phyloP scores from a whole-genome alignment of 2,329 filamentous ascomycete genomes.

The Epichloe festucae region DNA sequence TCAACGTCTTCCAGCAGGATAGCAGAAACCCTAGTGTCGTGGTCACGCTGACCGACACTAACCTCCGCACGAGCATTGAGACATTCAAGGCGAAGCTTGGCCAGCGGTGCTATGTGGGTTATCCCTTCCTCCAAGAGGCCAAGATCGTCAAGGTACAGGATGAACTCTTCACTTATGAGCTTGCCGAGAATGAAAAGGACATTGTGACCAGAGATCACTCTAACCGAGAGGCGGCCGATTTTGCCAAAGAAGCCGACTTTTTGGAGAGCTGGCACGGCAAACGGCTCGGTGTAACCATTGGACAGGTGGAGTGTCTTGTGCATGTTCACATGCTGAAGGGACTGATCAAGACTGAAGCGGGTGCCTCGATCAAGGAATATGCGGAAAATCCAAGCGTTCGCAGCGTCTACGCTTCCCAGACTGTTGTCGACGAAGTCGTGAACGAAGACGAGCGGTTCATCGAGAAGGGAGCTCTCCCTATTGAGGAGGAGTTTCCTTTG shows the following conservation, averaged over 20 bases:
- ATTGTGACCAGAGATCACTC: slow-evolving; percentile 58
- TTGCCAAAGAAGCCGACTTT: slow-evolving; percentile 67
- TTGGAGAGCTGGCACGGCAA: slow-evolving; percentile 86
- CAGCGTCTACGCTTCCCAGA: slow-evolving; percentile 80
- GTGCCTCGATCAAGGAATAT: slow-evolving; percentile 87
- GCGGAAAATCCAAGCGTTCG: slow-evolving; percentile 74
- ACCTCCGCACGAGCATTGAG: slow-evolving; percentile 55
- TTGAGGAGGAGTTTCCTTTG: slow-evolving; percentile 82
- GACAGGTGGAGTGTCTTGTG: slow-evolving; percentile 75
- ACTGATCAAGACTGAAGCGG: slow-evolving; percentile 77
- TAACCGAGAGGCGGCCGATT: slow-evolving; percentile 66
- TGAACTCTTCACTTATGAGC: slow-evolving; percentile 78
- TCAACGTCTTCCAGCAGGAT: slow-evolving; percentile 91
- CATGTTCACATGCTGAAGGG: slow-evolving; percentile 92
- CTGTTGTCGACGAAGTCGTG: slow-evolving; percentile 77
- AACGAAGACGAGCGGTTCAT: slow-evolving; percentile 90
- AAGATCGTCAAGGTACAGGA: slow-evolving; percentile 83
- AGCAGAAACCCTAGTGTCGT: slow-evolving; percentile 96
- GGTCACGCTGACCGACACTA: slow-evolving; percentile 66
- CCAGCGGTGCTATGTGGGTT: slow-evolving; percentile 78
- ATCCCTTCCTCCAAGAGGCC: slow-evolving; percentile 89
- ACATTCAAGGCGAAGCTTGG: slow-evolving; percentile 70
- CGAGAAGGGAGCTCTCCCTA: slow-evolving; percentile 75
- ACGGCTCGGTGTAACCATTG: slow-evolving; percentile 76
- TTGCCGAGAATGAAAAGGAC: slow-evolving; percentile 52